phyloP scores from a whole-genome alignment of 2,329 filamentous ascomycete species.

The Trichoderma sp. region DNA sequence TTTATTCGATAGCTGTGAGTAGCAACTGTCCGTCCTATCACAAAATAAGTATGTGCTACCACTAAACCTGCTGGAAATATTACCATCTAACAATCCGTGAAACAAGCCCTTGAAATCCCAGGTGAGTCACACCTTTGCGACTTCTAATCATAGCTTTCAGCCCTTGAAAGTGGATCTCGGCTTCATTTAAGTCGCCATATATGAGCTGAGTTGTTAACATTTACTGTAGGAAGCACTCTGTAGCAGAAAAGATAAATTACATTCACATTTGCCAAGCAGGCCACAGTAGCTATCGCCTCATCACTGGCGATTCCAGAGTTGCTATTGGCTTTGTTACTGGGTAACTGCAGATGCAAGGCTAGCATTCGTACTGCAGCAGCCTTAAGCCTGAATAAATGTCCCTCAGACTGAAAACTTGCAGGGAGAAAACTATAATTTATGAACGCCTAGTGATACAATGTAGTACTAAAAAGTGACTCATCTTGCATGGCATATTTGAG shows the following conservation, averaged over 20 bases:
- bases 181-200: neutral
- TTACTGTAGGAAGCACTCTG: too few relatives aligned
- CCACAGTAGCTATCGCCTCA: neutral
- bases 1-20: neutral
- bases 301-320: neutral
- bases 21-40: constrained; percentile 3
- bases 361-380: neutral
- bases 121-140: neutral
- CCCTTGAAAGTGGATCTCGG: neutral
- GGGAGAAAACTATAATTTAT: neutral
- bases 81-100: constrained; percentile 5
- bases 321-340: too few relatives aligned
- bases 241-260: neutral
- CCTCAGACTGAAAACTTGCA: neutral
- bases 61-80: neutral
- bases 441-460: neutral
- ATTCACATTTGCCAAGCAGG: neutral
- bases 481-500: neutral
- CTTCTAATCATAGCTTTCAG: neutral
- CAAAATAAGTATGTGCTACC: neutral
- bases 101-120: neutral
- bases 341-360: neutral
- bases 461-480: neutral
- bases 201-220: neutral
- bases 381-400: neutral